Conservation (phyloP, 768 basidiomycete species). For the Pleurotus eryngii region DNA sequence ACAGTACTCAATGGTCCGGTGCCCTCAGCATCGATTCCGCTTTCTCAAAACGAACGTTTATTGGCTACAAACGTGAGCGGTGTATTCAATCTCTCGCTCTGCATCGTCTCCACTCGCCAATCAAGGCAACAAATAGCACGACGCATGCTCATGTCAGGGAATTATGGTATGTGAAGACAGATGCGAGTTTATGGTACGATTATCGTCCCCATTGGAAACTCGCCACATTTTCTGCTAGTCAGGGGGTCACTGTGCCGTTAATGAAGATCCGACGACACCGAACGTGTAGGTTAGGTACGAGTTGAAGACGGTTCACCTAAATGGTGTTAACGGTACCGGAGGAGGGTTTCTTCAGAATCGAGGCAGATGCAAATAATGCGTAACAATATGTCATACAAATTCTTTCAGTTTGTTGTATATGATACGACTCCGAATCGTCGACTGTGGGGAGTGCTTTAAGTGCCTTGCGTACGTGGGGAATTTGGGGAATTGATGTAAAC, state of each 20-base stretch:
- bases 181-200: background rate
- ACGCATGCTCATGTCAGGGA: background rate
- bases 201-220: background rate
- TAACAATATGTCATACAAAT: background rate
- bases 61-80: slow-evolving; percentile 4
- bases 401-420: background rate
- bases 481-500: background rate
- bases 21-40: background rate
- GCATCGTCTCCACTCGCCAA: background rate
- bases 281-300: no score
- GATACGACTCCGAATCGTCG: background rate
- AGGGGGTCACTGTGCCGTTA: no score
- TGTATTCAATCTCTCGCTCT: background rate
- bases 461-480: background rate
- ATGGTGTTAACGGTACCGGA: no score
- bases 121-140: background rate
- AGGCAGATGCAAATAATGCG: no score
- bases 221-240: background rate
- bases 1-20: background rate
- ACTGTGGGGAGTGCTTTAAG: background rate
- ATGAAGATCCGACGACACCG: no score
- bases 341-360: no score
- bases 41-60: slow-evolving; percentile 7
- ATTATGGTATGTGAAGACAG: background rate
- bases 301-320: no score